Evolutionary conservation across 495 filamentous ascomycete genomes (phyloP), one percentile per base, ranked within the genome.

Genomic region (Articulospora tetracladia): DNA sequence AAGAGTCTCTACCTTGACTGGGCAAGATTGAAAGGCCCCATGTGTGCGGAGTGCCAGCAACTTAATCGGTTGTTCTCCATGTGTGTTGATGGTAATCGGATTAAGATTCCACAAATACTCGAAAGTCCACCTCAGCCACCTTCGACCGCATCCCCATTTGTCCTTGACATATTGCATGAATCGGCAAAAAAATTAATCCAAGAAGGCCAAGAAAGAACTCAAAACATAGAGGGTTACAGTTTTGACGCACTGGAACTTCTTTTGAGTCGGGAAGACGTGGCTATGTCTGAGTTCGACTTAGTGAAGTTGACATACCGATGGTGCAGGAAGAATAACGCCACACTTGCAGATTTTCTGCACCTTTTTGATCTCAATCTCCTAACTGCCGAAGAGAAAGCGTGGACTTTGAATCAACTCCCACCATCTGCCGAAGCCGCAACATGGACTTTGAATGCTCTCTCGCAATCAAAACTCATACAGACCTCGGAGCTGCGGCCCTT

Each of bases 1-100:
- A 82, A 82, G 61, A 80, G 76, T 25, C 68, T 82, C 6, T 80
- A 73, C 62, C 68, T 82, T 13, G 73, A 80, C 47, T 82, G 79
- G 79, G 78, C 76, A 36, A 69, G 74, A 41, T 62, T 71, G 1
- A 70, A 69, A 26, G 77, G 77, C 4, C 66, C 79, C 0, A 76
- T 81, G 73, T 71, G 72, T 26, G 54, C 70, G 1, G 67, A 81
- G 61, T 81, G 77, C 57, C 79, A 82, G 60, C 72, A 82, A 58
- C 61, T 82, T 20, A 82, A 82, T 62, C 71, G 79, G 3, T 65
- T 82, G n/a, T 81, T 79, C 50, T 81, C 79, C 1, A 69, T 68
- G 55, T 79, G 78, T 51, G 79, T 82, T 7, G 79, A 81, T 55
- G 79, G 77, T 1, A 79, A 80, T 61, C 71, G 69, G 7, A 76